Conservation (phyloP, 495 filamentous ascomycete species). For the Penicillium samsonianum region DNA sequence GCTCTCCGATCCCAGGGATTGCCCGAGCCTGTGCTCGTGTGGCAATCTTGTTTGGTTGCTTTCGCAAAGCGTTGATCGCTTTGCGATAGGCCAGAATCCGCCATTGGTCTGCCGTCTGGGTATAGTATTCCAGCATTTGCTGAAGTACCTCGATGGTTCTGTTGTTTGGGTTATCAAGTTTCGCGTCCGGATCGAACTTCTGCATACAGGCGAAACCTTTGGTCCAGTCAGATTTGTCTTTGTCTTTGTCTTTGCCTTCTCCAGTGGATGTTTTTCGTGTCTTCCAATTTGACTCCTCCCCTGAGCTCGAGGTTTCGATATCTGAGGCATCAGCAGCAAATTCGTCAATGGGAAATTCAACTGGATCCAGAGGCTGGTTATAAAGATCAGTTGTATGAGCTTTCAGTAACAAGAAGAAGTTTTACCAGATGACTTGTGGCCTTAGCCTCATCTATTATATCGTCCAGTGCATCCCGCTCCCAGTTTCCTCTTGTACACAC, state of each 20-base stretch:
- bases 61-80: slow-evolving; percentile 70
- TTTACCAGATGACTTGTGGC: slow-evolving; percentile 55
- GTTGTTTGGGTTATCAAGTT: slow-evolving; percentile 61
- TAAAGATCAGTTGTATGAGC: slow-evolving; percentile 1
- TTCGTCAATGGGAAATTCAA: slow-evolving; percentile 34
- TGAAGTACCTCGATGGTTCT: slow-evolving; percentile 77
- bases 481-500: background rate
- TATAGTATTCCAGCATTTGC: slow-evolving; percentile 82
- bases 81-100: slow-evolving; percentile 76
- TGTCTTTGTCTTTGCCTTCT: slow-evolving; percentile 10
- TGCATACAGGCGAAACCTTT: slow-evolving; percentile 70
- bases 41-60: slow-evolving; percentile 63
- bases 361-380: slow-evolving; percentile 43
- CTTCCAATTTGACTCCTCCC: slow-evolving; percentile 29
- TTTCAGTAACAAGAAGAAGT: background rate
- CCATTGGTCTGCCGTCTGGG: slow-evolving; percentile 75
- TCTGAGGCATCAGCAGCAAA: slow-evolving; percentile 23
- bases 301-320: slow-evolving; percentile 24
- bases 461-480: slow-evolving; percentile 54
- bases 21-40: slow-evolving; percentile 67
- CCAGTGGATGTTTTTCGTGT: slow-evolving; percentile 22
- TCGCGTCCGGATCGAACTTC: slow-evolving; percentile 47
- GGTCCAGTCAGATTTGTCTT: slow-evolving; percentile 40
- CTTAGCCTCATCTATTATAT: slow-evolving; percentile 58
- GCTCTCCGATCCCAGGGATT: slow-evolving; percentile 71